Evolutionary conservation across 495 filamentous ascomycete species (phyloP).

Genomic region (Penicillium robsamsonii): DNA sequence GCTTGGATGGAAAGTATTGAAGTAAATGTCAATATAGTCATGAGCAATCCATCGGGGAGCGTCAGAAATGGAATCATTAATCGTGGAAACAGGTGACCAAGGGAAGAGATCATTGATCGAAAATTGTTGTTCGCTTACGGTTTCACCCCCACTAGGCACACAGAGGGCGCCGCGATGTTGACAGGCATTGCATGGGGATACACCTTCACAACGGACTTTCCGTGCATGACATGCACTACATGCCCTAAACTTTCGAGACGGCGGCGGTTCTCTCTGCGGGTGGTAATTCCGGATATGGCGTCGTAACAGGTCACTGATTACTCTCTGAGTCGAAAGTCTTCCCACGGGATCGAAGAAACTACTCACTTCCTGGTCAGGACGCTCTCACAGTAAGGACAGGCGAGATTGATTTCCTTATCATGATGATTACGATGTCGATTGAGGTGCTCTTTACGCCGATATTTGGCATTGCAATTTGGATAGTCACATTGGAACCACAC

Average conservation of each 20-base stretch:
- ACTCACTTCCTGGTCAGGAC: conserved; percentile 21
- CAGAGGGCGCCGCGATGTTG: conserved; percentile 9
- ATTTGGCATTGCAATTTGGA: conserved; percentile 17
- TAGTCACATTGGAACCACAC: conserved; percentile 13
- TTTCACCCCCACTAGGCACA: not conserved
- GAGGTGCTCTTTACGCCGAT: conserved; percentile 29
- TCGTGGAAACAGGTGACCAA: not conserved
- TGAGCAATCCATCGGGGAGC: conserved; percentile 3
- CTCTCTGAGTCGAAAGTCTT: too few species aligned
- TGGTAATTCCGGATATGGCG: conserved; percentile 21
- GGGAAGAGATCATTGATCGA: not conserved
- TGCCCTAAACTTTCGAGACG: conserved; percentile 12
- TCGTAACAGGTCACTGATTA: conserved; percentile 21
- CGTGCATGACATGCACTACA: conserved; percentile 19
- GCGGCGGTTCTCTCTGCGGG: conserved; percentile 2
- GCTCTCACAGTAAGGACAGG: conserved; percentile 20
- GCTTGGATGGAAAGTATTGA: conserved; percentile 13
- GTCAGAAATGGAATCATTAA: not conserved
- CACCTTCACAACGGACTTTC: conserved; percentile 21
- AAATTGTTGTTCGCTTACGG: not conserved
- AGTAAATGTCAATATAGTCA: conserved; percentile 21
- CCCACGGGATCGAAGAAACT: too few species aligned
- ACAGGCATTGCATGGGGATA: conserved; percentile 20
- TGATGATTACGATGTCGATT: conserved; percentile 21
- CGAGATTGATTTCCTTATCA: not conserved